phyloP scores from a whole-genome alignment of 805 yeast species.

The Tanozyma kutaoensis region DNA sequence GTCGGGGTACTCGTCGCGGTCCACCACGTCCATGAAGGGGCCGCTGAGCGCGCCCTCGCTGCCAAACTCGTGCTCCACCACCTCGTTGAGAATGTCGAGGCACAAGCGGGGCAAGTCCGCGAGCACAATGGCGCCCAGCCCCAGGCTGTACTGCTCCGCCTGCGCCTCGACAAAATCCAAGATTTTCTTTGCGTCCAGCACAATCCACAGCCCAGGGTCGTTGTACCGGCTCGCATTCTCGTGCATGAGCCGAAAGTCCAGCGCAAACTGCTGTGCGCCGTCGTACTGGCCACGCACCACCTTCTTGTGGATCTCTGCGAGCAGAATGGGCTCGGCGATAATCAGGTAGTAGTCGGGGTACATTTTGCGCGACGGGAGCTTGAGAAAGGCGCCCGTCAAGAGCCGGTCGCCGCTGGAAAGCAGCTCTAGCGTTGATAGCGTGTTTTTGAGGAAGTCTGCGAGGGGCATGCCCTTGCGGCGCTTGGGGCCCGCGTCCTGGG shows the following conservation, averaged over 20 bases:
- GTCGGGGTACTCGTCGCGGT: slow-evolving; percentile 61
- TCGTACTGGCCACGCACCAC: not conserved
- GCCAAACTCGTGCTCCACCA: slow-evolving; percentile 3
- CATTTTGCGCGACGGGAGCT: not conserved
- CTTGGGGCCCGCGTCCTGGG: too few species aligned
- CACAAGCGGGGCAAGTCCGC: not conserved
- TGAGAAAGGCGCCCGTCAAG: not conserved
- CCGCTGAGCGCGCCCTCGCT: slow-evolving; percentile 36
- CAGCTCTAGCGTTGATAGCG: too few species aligned
- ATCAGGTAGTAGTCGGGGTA: not conserved
- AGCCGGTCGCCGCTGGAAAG: too few species aligned
- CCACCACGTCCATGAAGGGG: slow-evolving; percentile 68
- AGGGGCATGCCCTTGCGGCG: too few species aligned
- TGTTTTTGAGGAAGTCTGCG: too few species aligned
- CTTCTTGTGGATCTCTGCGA: not conserved
- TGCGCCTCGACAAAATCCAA: slow-evolving; percentile 42
- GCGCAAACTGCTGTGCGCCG: not conserved
- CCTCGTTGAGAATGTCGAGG: slow-evolving; percentile 3
- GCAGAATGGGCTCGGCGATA: not conserved
- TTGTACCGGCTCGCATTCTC: slow-evolving; percentile 11
- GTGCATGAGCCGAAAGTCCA: not conserved
- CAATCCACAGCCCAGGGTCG: slow-evolving; percentile 40
- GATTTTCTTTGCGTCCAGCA: slow-evolving; percentile 47
- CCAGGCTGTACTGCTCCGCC: slow-evolving; percentile 18
- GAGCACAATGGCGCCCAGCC: not conserved